Conservation (phyloP, 495 filamentous ascomycete genomes). For the Annulohypoxylon nitens region DNA sequence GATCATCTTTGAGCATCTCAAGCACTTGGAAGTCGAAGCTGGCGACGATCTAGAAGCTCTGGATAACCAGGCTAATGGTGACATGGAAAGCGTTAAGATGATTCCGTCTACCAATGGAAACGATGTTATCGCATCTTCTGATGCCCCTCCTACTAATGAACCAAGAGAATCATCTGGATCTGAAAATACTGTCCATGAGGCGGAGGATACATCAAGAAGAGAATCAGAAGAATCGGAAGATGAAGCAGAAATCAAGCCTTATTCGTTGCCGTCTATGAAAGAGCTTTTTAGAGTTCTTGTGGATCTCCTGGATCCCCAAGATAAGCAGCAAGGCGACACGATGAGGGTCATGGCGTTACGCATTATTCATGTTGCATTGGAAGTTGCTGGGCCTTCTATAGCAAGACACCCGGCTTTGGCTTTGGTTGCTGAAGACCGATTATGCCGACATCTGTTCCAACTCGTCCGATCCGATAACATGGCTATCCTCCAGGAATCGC, state of each 20-base stretch:
- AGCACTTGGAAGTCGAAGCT: conserved; percentile 81
- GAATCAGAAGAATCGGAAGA: conserved; percentile 54
- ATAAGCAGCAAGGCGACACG: conserved; percentile 89
- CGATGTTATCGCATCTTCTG: conserved; percentile 57
- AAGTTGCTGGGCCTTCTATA: conserved; percentile 96
- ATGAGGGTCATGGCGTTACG: conserved; percentile 97
- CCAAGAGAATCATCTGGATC: conserved; percentile 61
- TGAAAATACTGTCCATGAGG: conserved; percentile 51
- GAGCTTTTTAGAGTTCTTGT: conserved; percentile 97
- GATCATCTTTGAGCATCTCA: conserved; percentile 92
- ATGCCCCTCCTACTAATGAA: conserved; percentile 63
- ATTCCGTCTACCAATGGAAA: conserved; percentile 87
- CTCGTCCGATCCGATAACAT: conserved; percentile 96
- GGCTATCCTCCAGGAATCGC: conserved; percentile 88
- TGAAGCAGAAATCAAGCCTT: conserved; percentile 78
- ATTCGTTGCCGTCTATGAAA: conserved; percentile 91
- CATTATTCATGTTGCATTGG: conserved; percentile 96
- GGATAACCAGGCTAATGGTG: conserved; percentile 71
- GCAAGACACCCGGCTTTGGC: conserved; percentile 92
- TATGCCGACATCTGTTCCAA: conserved; percentile 96
- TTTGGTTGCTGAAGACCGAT: conserved; percentile 87
- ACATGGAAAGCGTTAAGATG: conserved; percentile 86
- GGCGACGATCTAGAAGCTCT: conserved; percentile 69
- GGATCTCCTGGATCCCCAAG: conserved; percentile 92
- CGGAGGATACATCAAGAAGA: conserved; percentile 41